Percentiles rank a stretch among this genome's conserved stretches.
Evolutionary conservation across 306 rosid genomes (phyloP).

Genomic region (Pyrus pyrifolia): DNA sequence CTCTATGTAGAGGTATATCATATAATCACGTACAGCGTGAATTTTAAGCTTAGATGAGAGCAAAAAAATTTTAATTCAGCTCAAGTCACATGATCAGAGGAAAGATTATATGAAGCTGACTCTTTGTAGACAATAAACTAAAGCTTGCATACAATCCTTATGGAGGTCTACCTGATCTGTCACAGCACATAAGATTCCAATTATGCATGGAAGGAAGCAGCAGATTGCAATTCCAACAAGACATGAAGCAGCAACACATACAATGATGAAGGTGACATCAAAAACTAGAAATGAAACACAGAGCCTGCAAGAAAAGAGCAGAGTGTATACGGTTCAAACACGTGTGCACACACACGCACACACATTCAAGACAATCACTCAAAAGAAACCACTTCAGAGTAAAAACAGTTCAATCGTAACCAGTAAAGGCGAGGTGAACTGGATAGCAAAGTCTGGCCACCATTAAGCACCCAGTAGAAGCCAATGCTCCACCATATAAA

Average conservation of each 20-base stretch:
- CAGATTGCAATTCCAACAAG: constrained; percentile 89
- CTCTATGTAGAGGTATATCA: neutral
- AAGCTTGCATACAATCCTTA: neutral
- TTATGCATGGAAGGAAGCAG: constrained; percentile 90
- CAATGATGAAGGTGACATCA: constrained; percentile 57
- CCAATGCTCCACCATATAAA: constrained; percentile 84
- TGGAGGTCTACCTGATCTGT: constrained; percentile 54
- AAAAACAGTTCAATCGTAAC: constrained; percentile 34
- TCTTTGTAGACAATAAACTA: neutral
- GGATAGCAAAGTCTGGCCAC: constrained; percentile 54
- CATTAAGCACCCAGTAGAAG: constrained; percentile 82
- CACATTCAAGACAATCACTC: neutral
- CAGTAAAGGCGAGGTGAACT: constrained; percentile 77
- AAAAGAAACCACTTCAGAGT: neutral
- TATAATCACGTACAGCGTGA: neutral
- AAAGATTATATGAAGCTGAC: neutral
- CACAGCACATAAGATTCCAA: constrained; percentile 58
- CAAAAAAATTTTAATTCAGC: neutral
- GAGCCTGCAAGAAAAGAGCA: constrained; percentile 59
- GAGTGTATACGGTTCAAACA: constrained; percentile 5
- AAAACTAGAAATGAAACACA: constrained; percentile 73
- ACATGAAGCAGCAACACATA: constrained; percentile 69
- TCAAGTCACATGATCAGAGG: neutral
- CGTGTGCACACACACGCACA: neutral
- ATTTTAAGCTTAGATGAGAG: neutral